phyloP scores from a whole-genome alignment of 345 rosid species.

The Xanthoceras sorbifolium region DNA sequence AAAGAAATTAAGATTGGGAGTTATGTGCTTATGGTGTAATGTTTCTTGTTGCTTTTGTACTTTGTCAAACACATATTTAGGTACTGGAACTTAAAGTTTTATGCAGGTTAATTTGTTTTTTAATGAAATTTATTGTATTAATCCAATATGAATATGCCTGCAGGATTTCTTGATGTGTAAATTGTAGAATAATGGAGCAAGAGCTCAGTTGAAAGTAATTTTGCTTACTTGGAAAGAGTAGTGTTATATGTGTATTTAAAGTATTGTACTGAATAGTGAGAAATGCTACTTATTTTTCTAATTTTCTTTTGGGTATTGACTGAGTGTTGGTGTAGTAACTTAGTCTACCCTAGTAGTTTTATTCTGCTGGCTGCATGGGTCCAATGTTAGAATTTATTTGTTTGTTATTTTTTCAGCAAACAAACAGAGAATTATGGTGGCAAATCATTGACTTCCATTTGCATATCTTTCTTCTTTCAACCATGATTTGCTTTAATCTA shows the following conservation, averaged over 20 bases:
- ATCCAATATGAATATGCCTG: neutral
- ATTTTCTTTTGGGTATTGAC: neutral
- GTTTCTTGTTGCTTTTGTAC: neutral
- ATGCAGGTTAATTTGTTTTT: neutral
- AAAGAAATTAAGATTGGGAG: neutral
- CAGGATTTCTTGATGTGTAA: neutral
- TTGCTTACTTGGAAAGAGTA: neutral
- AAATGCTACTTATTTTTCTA: neutral
- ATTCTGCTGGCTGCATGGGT: neutral
- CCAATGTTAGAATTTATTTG: neutral
- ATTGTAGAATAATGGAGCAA: neutral
- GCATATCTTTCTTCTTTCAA: conserved; percentile 10
- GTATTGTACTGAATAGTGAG: neutral
- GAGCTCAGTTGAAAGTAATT: neutral
- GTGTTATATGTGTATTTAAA: neutral
- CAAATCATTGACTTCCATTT: neutral
- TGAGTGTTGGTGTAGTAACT: neutral
- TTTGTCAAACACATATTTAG: neutral
- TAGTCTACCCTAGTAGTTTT: neutral
- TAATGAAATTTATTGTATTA: neutral
- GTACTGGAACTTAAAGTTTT: neutral
- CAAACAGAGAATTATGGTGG: neutral
- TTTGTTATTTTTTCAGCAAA: neutral
- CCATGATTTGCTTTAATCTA: conserved; percentile 11
- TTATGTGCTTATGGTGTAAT: neutral